Evolutionary conservation across 140 eudicot species (phyloP), one percentile per base, ranked within the genome.

Genomic region (Stevia rebaudiana): DNA sequence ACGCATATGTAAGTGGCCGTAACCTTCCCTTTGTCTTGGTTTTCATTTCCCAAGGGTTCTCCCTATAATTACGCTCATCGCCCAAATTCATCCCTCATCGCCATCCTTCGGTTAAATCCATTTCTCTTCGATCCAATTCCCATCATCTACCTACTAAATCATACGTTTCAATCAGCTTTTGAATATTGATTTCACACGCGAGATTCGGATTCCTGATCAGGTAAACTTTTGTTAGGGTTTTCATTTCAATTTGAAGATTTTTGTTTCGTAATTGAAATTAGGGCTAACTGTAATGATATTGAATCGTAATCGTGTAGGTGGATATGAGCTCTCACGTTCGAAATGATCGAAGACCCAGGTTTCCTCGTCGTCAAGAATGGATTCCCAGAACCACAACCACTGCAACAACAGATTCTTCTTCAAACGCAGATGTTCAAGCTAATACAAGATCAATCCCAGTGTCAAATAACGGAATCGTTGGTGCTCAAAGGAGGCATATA

Each of bases 261-360:
- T n/a, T n/a, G n/a, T n/a, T n/a, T n/a, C n/a, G n/a, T n/a, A n/a
- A n/a, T n/a, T 48, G 48, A 7, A 49, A 30, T 31, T 56, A 56
- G 62, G 64, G 64, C 25, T 68, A 39, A 2, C 15, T 54, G 33
- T 55, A 30, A 46, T 30, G n/a, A 2, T 50, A 4, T 13, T 3
- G 6, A 52, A 25, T 40, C 42, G 23, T 24, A 25, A 47, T 47
- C 10, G 15, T 59, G 59, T 47, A 54, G 67, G 80, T 43, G 67
- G 66, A 79, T 72, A 87, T 87, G 95, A 87, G 84, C 92, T 79
- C 74, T 61, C 79, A 79, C 36, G 79, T 56, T 53, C 80, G 78
- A 50, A 65, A 15, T 47, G 83, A 78, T 61, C 50, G 73, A 66
- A 84, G 92, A 62, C 35, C 86, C 39, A 78, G 92, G 52, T 56